Evolutionary conservation across 352 stramenopile genomes (phyloP), one percentile per base, ranked within the genome.

Genomic region (Phytophthora hibernalis): DNA sequence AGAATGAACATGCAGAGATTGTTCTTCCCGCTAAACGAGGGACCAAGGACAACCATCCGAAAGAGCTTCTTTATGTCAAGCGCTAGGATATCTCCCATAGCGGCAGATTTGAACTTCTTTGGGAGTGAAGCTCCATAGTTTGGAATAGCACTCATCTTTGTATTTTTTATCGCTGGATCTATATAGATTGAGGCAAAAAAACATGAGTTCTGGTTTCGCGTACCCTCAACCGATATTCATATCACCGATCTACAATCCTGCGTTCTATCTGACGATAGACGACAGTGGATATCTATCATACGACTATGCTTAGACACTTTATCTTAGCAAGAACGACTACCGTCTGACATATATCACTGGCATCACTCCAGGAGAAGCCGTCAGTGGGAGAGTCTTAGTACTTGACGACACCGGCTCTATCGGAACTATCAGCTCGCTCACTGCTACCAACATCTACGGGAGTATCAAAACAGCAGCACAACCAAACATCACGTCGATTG

Each of bases 171-270:
- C 28, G 16, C 20, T 40, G 16, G 33, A 21, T 59, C 26, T 67
- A 67, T 61, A 67, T 60, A 59, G 37, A n/a, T 43, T 43, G 37
- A 37, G n/a, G 49, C 35, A 38, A 35, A 35, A 49, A 54, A 67
- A 61, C 37, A 61, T 48, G 42, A 59, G 20, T 30, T 51, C 42
- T 15, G 58, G 49, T 31, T 67, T 67, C 18, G 35, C 49, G 13
- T 54, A 61, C 33, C 49, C 58, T 20, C 49, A 54, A 13, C 40
- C 51, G 22, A 67, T 38, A 20, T 54, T 60, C 7, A 22, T 60
- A 49, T 60, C 48, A 26, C 26, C 38, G 9, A 52, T 59, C 21
- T 66, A 66, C 37, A 66, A 52, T 15, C 56, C 45, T 10, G 20
- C 5, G 31, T 67, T 61, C 49, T 67, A 55, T 49, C 49, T 60